phyloP scores from a whole-genome alignment of 352 stramenopile genomes.

The Globisporangium middletonii region DNA sequence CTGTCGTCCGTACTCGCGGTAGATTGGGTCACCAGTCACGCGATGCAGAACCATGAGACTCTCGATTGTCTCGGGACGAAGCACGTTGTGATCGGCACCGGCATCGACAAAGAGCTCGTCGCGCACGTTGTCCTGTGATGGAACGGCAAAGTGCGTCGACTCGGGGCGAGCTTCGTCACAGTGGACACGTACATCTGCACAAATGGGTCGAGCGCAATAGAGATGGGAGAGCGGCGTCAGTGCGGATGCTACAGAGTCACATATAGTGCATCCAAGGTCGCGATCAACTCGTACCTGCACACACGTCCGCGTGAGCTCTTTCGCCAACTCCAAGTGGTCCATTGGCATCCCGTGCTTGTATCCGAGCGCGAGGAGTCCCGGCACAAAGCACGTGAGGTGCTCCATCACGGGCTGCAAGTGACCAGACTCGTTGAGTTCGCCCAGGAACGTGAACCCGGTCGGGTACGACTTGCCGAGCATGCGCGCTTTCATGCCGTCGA shows the following conservation, averaged over 20 bases:
- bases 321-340: conserved; percentile 57
- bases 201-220: not conserved
- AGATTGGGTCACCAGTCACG: conserved; percentile 71
- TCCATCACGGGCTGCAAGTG: conserved; percentile 52
- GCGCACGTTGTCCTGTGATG: not conserved
- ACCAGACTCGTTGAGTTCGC: conserved; percentile 20
- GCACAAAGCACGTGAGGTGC: conserved; percentile 86
- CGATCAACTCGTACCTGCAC: conserved; percentile 28
- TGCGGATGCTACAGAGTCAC: too few species aligned
- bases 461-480: conserved; percentile 31
- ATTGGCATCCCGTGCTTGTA: conserved; percentile 41
- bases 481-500: conserved; percentile 38
- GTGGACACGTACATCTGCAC: conserved; percentile 63
- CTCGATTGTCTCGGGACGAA: conserved; percentile 87
- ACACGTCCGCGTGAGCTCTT: conserved; percentile 71
- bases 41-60: conserved; percentile 86
- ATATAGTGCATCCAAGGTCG: too few species aligned
- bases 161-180: conserved; percentile 64
- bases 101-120: not conserved
- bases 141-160: conserved; percentile 41
- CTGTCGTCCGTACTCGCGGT: conserved; percentile 63
- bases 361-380: conserved; percentile 78
- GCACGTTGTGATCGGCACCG: conserved; percentile 45
- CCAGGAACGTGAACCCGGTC: conserved; percentile 41
- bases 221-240: too few species aligned